Evolutionary conservation across 2,329 filamentous ascomycete species (phyloP).

Genomic region (Aspergillus sp.): DNA sequence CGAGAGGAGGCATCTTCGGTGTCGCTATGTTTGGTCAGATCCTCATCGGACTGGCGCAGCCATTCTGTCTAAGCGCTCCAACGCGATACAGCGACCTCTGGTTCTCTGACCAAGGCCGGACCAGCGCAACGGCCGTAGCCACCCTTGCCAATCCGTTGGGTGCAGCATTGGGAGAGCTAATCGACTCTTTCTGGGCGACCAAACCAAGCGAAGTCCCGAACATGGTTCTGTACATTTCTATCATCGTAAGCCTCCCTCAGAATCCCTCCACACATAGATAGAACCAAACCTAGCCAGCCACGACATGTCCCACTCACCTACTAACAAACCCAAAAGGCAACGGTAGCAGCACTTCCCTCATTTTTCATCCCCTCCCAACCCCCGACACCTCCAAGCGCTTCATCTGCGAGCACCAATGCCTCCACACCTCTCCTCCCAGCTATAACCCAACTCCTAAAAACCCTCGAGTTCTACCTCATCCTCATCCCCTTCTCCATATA

Average conservation of each 20-base stretch:
- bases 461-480: conserved; percentile 76
- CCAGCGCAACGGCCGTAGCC: conserved; percentile 81
- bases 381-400: conserved; percentile 74
- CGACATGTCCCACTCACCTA: neutral
- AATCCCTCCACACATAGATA: neutral
- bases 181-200: conserved; percentile 75
- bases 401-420: conserved; percentile 54
- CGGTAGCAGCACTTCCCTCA: conserved; percentile 68
- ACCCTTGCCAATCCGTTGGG: conserved; percentile 88
- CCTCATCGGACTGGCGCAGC: conserved; percentile 83
- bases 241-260: conserved; percentile 64
- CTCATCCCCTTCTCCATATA: conserved; percentile 79
- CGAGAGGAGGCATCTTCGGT: conserved; percentile 65
- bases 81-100: conserved; percentile 91
- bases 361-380: conserved; percentile 78
- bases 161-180: conserved; percentile 81
- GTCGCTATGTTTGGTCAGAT: conserved; percentile 90
- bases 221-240: conserved; percentile 81
- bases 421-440: conserved; percentile 56
- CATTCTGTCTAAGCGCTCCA: conserved; percentile 86
- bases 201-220: conserved; percentile 67
- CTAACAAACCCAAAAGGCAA: conserved; percentile 48
- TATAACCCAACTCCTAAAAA: conserved; percentile 57
- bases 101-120: conserved; percentile 83
- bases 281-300: neutral